phyloP scores from a whole-genome alignment of 768 basidiomycete genomes.

The Amanita thiersii region DNA sequence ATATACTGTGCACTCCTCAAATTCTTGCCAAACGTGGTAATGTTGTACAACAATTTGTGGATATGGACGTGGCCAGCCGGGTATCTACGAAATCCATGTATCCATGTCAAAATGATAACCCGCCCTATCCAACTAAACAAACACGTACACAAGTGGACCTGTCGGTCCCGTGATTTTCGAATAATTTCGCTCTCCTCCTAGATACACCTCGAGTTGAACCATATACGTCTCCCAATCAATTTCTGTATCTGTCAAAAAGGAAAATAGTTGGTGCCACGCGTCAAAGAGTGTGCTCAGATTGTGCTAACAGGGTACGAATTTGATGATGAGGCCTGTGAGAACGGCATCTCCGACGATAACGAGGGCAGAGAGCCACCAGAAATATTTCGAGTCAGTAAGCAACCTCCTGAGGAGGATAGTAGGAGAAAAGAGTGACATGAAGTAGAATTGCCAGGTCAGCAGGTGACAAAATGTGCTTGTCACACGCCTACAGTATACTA shows the following conservation, averaged over 20 bases:
- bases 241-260: conserved; percentile 70
- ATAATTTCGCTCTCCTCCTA: conserved; percentile 81
- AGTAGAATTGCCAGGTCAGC: too few relatives aligned
- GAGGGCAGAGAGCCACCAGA: conserved; percentile 57
- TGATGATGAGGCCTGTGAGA: conserved; percentile 75
- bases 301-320: conserved; percentile 72
- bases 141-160: conserved; percentile 79
- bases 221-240: conserved; percentile 99
- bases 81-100: conserved; percentile 50
- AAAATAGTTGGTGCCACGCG: conserved; percentile 5
- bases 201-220: conserved; percentile 72
- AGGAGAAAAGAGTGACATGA: too few relatives aligned
- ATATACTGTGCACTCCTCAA: conserved; percentile 66
- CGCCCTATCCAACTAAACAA: conserved; percentile 5
- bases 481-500: too few relatives aligned
- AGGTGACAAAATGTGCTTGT: too few relatives aligned
- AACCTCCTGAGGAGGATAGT: conserved; percentile 19
- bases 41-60: conserved; percentile 57
- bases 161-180: conserved; percentile 79
- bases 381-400: conserved; percentile 49
- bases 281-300: conserved; percentile 8
- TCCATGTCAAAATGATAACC: conserved; percentile 3
- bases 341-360: conserved; percentile 68
- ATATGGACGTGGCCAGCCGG: conserved; percentile 90
- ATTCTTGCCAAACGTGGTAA: conserved; percentile 56